phyloP scores from a whole-genome alignment of 495 filamentous ascomycete genomes.

The Elasticomyces elasticus region DNA sequence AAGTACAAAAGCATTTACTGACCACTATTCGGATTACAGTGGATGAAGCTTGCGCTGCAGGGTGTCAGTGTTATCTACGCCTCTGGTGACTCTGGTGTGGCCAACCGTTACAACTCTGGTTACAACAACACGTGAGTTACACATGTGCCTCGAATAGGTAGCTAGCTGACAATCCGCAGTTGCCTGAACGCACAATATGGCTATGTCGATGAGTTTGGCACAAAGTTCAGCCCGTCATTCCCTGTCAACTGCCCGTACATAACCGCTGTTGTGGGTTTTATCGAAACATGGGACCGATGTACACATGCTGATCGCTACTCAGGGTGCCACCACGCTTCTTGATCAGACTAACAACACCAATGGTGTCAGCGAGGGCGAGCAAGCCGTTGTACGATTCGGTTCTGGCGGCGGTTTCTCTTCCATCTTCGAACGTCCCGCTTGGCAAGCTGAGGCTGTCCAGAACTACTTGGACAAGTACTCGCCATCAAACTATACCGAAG shows the following conservation, averaged over 20 bases:
- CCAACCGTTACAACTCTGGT: constrained; percentile 17
- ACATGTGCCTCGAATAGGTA: neutral
- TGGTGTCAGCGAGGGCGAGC: constrained; percentile 13
- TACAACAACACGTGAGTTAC: constrained; percentile 16
- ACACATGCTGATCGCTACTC: too few species aligned
- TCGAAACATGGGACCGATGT: too few species aligned
- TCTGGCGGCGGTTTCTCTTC: constrained; percentile 57
- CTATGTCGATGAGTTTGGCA: constrained; percentile 26
- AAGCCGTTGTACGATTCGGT: constrained; percentile 20
- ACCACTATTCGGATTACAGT: too few species aligned
- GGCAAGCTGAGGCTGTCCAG: constrained; percentile 45
- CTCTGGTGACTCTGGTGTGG: constrained; percentile 14
- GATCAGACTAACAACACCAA: too few species aligned
- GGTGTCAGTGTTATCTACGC: constrained; percentile 19
- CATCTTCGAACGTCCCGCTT: constrained; percentile 49
- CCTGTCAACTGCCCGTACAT: constrained; percentile 44
- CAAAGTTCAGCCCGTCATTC: constrained; percentile 38
- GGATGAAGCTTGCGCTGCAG: constrained; percentile 19
- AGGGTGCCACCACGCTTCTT: constrained; percentile 31
- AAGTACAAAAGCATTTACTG: too few species aligned
- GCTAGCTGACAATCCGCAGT: neutral
- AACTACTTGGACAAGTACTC: constrained; percentile 42
- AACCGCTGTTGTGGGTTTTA: constrained; percentile 42
- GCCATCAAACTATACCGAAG: constrained; percentile 36
- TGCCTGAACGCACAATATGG: constrained; percentile 30